Percentiles rank a stretch among this genome's conserved stretches.
phyloP scores from a whole-genome alignment of 495 filamentous ascomycete species.

The Lindgomyces ingoldianus region DNA sequence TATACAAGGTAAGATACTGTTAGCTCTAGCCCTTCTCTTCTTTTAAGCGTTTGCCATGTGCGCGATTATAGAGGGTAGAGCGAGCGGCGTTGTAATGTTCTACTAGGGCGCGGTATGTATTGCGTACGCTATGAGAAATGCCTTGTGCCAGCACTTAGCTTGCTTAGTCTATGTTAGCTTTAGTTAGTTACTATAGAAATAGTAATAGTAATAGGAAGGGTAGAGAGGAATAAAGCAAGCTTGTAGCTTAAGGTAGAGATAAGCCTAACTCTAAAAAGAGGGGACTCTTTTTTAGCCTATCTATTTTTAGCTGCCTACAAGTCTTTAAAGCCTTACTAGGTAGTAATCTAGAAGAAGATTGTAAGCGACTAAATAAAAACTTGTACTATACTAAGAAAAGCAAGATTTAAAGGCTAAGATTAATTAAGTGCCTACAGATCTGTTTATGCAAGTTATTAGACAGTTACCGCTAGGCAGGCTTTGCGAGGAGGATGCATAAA shows the following conservation, averaged over 20 bases:
- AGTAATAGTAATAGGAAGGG: conserved; percentile 3
- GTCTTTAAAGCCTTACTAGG: neutral
- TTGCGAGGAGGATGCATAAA: neutral
- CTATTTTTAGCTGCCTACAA: conserved; percentile 4
- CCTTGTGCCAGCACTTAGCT: conserved; percentile 3
- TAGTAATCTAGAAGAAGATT: conserved; percentile 7
- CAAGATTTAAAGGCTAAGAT: conserved; percentile 6
- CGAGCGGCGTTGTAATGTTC: conserved; percentile 1
- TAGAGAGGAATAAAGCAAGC: neutral
- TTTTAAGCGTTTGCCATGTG: too few species aligned
- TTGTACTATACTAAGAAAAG: neutral
- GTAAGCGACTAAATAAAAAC: neutral
- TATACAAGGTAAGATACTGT: too few species aligned
- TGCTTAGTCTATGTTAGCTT: conserved; percentile 6
- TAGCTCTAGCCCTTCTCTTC: too few species aligned
- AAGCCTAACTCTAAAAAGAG: neutral
- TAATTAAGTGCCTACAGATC: neutral
- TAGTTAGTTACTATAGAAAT: conserved; percentile 11
- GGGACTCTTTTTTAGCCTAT: neutral
- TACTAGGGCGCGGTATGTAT: conserved; percentile 2
- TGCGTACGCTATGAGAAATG: conserved; percentile 1
- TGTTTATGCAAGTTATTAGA: conserved; percentile 1
- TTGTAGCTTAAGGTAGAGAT: neutral
- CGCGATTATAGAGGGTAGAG: conserved; percentile 7
- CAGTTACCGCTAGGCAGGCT: conserved; percentile 1